Evolutionary conservation across 176 grass and related monocot species (phyloP).

Genomic region (Echinochloa phyllopogon): DNA sequence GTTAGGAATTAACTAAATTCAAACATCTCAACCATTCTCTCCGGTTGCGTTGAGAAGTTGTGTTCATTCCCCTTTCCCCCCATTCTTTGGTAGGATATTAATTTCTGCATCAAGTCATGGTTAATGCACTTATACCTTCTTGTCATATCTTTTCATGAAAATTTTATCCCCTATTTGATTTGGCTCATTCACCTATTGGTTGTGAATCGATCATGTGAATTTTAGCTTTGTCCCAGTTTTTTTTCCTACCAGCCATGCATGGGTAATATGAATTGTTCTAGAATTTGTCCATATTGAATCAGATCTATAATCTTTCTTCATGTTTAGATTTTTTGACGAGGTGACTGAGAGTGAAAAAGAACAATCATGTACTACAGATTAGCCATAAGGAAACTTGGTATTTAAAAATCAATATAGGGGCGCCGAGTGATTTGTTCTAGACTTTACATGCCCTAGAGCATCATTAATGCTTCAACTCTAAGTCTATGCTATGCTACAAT

Average conservation of each 20-base stretch:
- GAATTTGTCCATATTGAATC: neutral
- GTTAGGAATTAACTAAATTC: neutral
- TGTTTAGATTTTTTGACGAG: neutral
- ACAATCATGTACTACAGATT: neutral
- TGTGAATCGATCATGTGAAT: neutral
- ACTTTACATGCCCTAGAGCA: neutral
- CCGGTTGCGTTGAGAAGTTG: neutral
- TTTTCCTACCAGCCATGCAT: neutral
- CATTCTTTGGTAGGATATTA: neutral
- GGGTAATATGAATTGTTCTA: neutral
- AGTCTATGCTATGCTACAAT: neutral
- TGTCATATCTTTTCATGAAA: neutral
- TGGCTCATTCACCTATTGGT: neutral
- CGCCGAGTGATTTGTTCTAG: neutral
- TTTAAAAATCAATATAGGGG: neutral
- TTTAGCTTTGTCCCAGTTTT: neutral
- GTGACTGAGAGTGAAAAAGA: neutral
- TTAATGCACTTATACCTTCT: neutral
- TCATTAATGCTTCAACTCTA: neutral
- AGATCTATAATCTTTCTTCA: constrained; percentile 12
- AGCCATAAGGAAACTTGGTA: neutral
- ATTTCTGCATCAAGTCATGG: neutral
- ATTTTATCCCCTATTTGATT: too few species aligned
- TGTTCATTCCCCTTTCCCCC: neutral
- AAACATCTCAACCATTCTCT: neutral